Evolutionary conservation across 139 green algal species (phyloP).

Genomic region (Tetradesmus obliquus): DNA sequence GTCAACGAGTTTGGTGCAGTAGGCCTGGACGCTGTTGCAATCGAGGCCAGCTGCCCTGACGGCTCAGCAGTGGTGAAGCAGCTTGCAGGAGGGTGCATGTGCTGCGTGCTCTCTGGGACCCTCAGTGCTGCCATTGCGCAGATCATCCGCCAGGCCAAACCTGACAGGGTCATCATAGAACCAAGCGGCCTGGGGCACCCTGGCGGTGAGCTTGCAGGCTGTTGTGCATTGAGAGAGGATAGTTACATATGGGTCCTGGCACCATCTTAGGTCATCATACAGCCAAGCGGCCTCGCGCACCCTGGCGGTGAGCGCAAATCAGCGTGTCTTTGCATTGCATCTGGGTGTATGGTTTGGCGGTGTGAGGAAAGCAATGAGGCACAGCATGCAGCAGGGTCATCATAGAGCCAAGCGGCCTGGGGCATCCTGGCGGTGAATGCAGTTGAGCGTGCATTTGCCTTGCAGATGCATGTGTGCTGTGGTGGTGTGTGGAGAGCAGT

Average conservation of each 20-base stretch:
- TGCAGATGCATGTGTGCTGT: too few relatives aligned
- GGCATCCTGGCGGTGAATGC: constrained; percentile 62
- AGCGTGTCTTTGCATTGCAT: too few relatives aligned
- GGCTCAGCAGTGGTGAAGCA: constrained; percentile 57
- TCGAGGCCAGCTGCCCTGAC: constrained; percentile 48
- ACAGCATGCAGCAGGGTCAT: constrained; percentile 38
- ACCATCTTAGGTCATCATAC: constrained; percentile 47
- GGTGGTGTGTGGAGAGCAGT: too few relatives aligned
- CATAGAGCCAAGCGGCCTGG: constrained; percentile 74
- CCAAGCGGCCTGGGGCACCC: constrained; percentile 75
- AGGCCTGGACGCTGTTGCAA: constrained; percentile 69
- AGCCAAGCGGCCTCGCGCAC: constrained; percentile 75
- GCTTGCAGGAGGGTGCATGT: constrained; percentile 81
- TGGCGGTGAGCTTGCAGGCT: constrained; percentile 38
- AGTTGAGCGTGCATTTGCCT: too few relatives aligned
- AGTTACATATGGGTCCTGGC: background rate
- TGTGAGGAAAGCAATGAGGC: background rate
- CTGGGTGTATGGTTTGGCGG: too few relatives aligned
- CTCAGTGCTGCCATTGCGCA: constrained; percentile 71
- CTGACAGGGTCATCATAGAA: constrained; percentile 72
- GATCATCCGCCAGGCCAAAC: constrained; percentile 71
- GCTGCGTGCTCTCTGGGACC: constrained; percentile 71
- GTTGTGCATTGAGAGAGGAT: background rate
- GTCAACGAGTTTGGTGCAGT: constrained; percentile 81
- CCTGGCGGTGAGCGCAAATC: constrained; percentile 47